Evolutionary conservation across 768 basidiomycete species (phyloP).

Genomic region (Strobilomyces dryophilus): DNA sequence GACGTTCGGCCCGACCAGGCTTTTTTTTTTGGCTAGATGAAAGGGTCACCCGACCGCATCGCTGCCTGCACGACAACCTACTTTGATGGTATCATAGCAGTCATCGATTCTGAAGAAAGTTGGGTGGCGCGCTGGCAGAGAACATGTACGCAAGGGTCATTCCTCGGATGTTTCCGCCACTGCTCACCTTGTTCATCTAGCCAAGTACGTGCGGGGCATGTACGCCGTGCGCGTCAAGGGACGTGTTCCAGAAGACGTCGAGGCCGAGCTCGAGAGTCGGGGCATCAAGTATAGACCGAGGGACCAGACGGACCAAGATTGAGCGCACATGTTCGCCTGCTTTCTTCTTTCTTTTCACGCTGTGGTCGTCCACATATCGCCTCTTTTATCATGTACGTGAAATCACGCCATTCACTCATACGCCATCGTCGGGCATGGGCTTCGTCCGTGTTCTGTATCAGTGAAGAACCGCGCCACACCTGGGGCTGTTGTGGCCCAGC

Average conservation of each 20-base stretch:
- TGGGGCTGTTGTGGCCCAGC: slow-evolving; percentile 1
- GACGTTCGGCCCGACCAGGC: neutral
- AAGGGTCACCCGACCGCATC: slow-evolving; percentile 80
- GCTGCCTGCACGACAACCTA: slow-evolving; percentile 83
- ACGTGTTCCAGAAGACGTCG: slow-evolving; percentile 80
- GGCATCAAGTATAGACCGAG: slow-evolving; percentile 83
- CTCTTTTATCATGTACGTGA: neutral
- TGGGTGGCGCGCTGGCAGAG: slow-evolving; percentile 98
- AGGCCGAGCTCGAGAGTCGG: slow-evolving; percentile 70
- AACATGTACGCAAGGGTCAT: slow-evolving; percentile 58
- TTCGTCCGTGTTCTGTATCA: slow-evolving; percentile 1
- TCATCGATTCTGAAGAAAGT: slow-evolving; percentile 79
- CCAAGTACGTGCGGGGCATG: slow-evolving; percentile 86
- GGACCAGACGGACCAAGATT: slow-evolving; percentile 77
- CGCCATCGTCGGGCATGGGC: slow-evolving; percentile 6
- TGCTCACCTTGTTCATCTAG: slow-evolving; percentile 37
- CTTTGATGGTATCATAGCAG: slow-evolving; percentile 89
- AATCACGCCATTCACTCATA: neutral
- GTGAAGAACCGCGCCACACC: slow-evolving; percentile 1
- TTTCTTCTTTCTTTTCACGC: neutral
- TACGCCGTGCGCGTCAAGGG: slow-evolving; percentile 91
- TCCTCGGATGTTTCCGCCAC: neutral
- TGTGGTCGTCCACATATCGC: neutral
- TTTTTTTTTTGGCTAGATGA: slow-evolving; percentile 57
- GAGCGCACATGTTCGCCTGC: slow-evolving; percentile 11